Conservation (phyloP, 2,329 filamentous ascomycete genomes). For the Paecilomyces variotii region DNA sequence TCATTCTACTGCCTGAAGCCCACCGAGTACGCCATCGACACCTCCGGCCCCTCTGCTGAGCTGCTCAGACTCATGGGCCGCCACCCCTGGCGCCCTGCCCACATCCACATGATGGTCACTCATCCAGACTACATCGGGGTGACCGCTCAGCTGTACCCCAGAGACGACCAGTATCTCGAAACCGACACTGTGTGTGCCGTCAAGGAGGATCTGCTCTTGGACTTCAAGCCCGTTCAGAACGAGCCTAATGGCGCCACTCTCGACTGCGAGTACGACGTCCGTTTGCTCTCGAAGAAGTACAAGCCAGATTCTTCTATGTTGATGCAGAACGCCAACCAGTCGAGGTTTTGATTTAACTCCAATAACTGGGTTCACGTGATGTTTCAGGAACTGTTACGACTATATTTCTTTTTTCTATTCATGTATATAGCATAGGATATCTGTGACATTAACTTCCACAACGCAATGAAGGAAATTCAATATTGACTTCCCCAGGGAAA, state of each 20-base stretch:
- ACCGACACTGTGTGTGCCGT: slow-evolving; percentile 56
- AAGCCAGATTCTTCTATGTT: background rate
- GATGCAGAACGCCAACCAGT: background rate
- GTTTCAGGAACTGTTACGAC: no score
- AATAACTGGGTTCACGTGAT: background rate
- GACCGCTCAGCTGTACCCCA: slow-evolving; percentile 52
- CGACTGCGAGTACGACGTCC: slow-evolving; percentile 56
- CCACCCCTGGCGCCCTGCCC: slow-evolving; percentile 54
- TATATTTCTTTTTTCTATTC: no score
- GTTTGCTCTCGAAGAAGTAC: background rate
- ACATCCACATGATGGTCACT: slow-evolving; percentile 52
- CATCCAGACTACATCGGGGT: slow-evolving; percentile 49
- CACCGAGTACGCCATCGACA: slow-evolving; percentile 63
- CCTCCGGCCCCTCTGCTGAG: slow-evolving; percentile 44
- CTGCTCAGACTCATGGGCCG: slow-evolving; percentile 49
- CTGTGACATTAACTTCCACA: no score
- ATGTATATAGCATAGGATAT: no score
- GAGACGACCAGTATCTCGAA: slow-evolving; percentile 49
- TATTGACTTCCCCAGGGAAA: no score
- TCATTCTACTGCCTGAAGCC: slow-evolving; percentile 69
- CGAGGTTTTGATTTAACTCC: background rate
- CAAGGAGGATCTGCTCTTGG: slow-evolving; percentile 52
- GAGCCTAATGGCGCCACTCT: slow-evolving; percentile 45
- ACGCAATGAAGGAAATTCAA: no score
- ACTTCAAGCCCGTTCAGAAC: slow-evolving; percentile 46